Evolutionary conservation across 352 stramenopile species (phyloP), one percentile per base, ranked within the genome.

Genomic region (Phytophthora cactorum): DNA sequence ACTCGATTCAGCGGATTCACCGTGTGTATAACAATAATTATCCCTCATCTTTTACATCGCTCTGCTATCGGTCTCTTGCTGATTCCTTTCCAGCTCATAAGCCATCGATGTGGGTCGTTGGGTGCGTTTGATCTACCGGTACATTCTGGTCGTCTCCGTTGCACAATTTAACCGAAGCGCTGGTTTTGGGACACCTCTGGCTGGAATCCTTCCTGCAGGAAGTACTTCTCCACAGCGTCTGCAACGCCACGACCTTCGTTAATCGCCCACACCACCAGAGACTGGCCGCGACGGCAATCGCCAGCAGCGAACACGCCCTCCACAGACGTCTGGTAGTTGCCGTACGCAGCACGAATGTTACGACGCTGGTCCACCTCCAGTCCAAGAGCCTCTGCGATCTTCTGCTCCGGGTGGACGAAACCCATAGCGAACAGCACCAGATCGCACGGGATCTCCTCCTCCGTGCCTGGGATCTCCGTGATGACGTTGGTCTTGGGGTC

Each of bases 181-280:
- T 92, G 83, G 80, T 90, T 90, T 70, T 93, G 82, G 36, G 83
- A 86, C 9, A 93, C 83, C 68, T 95, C 84, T 5, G 85, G 84
- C 63, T 92, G 84, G 57, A 87, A 89, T 1, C 84, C 86, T 59
- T 92, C 84, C 58, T 86, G 75, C 59, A 93, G 43, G 63, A 95
- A 93, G 72, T 93, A 95, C 60, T 90, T 87, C 68, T 95, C 84
- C 49, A 95, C 86, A 14, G 82, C 79, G 46, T 95, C 84, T 10
- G 97, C 97, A 12, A 97, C 94, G 29, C 96, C 93, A 52, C 97
- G 92, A 17, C 97, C 97, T 80, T 99, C 97, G 70, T 99, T 96
- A 77, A 99, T 99, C 6, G 97, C 97, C 97, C 97, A 99, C 22
- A 99, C 97, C 25, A 99, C 97, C 27, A 99, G 88, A 61, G 90